Percentiles rank a stretch among this genome's conserved stretches.
These are phyloP conservation scores for Paecilomyces formosus DNA, from an alignment of 2,329 filamentous ascomycete genomes.

Conservation along the genomic window DNA sequence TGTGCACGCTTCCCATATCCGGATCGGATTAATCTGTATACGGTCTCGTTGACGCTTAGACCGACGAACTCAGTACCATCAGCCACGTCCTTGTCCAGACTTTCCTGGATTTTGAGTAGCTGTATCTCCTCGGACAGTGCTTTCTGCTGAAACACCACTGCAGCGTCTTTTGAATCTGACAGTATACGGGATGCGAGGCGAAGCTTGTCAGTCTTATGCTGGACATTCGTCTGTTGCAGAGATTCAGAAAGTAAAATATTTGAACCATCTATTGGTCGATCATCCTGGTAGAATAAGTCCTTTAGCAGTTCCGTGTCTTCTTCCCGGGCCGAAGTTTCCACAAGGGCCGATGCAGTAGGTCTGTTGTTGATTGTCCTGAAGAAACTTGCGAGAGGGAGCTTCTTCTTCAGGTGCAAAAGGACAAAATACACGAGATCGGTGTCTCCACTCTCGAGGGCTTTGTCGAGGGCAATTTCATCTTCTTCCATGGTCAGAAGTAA, in stretches of 20 bases:
- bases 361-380: slow-evolving; percentile 84
- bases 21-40: slow-evolving; percentile 76
- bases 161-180: slow-evolving; percentile 71
- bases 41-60: slow-evolving; percentile 80
- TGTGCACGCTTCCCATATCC: slow-evolving; percentile 79
- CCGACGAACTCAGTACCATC: slow-evolving; percentile 60
- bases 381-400: slow-evolving; percentile 81
- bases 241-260: slow-evolving; percentile 82
- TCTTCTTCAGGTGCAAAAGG: slow-evolving; percentile 78
- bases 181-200: slow-evolving; percentile 78
- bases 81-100: slow-evolving; percentile 75
- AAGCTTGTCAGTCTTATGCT: slow-evolving; percentile 74
- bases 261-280: slow-evolving; percentile 79
- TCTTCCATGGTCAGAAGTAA: slow-evolving; percentile 92
- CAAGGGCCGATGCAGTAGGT: slow-evolving; percentile 77
- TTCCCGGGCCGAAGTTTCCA: slow-evolving; percentile 73
- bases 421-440: slow-evolving; percentile 90
- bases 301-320: slow-evolving; percentile 80
- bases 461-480: slow-evolving; percentile 89
- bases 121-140: slow-evolving; percentile 72
- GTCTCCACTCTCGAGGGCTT: slow-evolving; percentile 91
- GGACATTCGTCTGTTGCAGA: slow-evolving; percentile 61
- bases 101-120: slow-evolving; percentile 77
- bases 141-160: slow-evolving; percentile 58
- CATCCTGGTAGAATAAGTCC: slow-evolving; percentile 95